Conservation (phyloP, 805 yeast species). For the Candida montana region DNA sequence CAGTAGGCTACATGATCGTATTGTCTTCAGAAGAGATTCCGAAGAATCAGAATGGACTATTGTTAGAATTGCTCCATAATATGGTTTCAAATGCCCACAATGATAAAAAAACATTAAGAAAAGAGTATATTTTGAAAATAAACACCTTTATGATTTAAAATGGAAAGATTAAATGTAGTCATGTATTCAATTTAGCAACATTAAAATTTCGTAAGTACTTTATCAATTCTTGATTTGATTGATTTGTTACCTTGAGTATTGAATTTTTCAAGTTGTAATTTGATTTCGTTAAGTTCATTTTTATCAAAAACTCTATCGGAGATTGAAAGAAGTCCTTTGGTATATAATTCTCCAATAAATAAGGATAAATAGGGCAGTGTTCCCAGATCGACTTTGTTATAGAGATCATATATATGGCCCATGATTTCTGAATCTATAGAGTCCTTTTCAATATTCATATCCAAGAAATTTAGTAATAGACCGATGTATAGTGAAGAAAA, state of each 20-base stretch:
- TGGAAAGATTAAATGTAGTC: background rate
- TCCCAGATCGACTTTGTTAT: background rate
- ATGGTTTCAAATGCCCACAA: too few relatives aligned
- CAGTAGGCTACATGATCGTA: conserved; percentile 85
- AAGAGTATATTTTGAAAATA: too few relatives aligned
- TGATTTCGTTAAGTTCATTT: conserved; percentile 12
- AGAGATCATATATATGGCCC: conserved; percentile 9
- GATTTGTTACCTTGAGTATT: conserved; percentile 11
- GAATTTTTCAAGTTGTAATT: conserved; percentile 15
- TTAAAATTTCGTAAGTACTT: conserved; percentile 9
- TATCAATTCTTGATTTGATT: conserved; percentile 13
- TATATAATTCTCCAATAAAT: conserved; percentile 15
- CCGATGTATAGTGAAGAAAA: conserved; percentile 19
- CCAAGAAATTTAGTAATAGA: conserved; percentile 18
- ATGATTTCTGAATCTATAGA: background rate
- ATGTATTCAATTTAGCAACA: too few relatives aligned
- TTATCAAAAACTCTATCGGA: conserved; percentile 8
- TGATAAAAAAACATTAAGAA: too few relatives aligned
- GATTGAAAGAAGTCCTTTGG: background rate
- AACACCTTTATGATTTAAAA: background rate
- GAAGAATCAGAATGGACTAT: conserved; percentile 54
- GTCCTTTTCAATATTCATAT: conserved; percentile 6
- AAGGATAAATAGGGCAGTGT: conserved; percentile 16
- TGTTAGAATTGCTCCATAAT: conserved; percentile 66
- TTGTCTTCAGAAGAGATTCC: conserved; percentile 58